Percentiles rank a stretch among this genome's conserved stretches.
phyloP scores from a whole-genome alignment of 345 rosid species.

The Boechera divaricarpa region DNA sequence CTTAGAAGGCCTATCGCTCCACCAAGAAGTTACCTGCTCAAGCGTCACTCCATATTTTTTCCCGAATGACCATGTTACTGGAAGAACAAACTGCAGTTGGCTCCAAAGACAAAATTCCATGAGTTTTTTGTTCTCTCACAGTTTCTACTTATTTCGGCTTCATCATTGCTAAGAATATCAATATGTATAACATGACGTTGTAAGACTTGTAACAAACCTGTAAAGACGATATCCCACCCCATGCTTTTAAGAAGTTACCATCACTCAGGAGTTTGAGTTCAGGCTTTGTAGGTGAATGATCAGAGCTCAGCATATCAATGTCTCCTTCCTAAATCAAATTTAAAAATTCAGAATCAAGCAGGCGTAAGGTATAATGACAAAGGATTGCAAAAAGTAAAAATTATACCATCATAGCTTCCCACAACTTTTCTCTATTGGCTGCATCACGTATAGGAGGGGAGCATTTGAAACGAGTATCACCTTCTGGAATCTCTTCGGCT shows the following conservation, averaged over 20 bases:
- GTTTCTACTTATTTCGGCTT: slow-evolving; percentile 27
- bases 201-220: slow-evolving; percentile 78
- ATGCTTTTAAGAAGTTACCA: slow-evolving; percentile 89
- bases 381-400: not conserved
- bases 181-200: slow-evolving; percentile 2
- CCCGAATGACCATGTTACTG: slow-evolving; percentile 91
- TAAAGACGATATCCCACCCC: slow-evolving; percentile 98
- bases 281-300: slow-evolving; percentile 93
- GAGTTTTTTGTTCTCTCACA: slow-evolving; percentile 30
- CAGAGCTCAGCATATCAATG: slow-evolving; percentile 90
- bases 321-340: slow-evolving; percentile 68
- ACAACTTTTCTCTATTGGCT: slow-evolving; percentile 74
- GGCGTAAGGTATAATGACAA: not conserved
- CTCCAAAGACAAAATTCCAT: slow-evolving; percentile 44
- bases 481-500: slow-evolving; percentile 86
- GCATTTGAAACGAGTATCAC: slow-evolving; percentile 97
- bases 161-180: slow-evolving; percentile 6
- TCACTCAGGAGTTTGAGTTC: slow-evolving; percentile 75
- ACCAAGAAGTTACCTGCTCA: slow-evolving; percentile 79
- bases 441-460: slow-evolving; percentile 90
- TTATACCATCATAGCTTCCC: slow-evolving; percentile 86
- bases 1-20: slow-evolving; percentile 94
- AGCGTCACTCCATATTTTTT: slow-evolving; percentile 70
- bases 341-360: slow-evolving; percentile 19
- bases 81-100: slow-evolving; percentile 83